phyloP scores from a whole-genome alignment of 2,329 filamentous ascomycete species.

The Penicillium griseofulvum region DNA sequence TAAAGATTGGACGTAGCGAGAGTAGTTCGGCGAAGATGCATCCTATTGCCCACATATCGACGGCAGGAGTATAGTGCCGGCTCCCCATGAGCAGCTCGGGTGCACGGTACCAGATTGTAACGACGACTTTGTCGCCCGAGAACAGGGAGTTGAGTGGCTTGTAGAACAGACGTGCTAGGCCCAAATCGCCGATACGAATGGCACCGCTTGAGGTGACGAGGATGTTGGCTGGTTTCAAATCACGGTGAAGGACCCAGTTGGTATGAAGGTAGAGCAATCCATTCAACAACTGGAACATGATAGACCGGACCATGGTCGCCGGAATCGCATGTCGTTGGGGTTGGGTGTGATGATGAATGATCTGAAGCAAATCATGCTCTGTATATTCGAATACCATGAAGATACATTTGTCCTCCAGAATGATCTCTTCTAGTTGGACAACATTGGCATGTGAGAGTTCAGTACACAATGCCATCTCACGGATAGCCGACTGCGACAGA shows the following conservation, averaged over 20 bases:
- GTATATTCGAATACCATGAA: slow-evolving; percentile 99
- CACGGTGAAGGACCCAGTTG: slow-evolving; percentile 96
- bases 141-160: slow-evolving; percentile 91
- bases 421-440: slow-evolving; percentile 88
- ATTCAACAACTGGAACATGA: slow-evolving; percentile 93
- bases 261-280: slow-evolving; percentile 91
- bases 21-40: slow-evolving; percentile 97
- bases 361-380: slow-evolving; percentile 94
- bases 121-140: slow-evolving; percentile 93
- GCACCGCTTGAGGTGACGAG: slow-evolving; percentile 90
- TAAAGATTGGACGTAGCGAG: slow-evolving; percentile 90
- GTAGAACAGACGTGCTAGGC: slow-evolving; percentile 86
- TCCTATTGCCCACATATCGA: slow-evolving; percentile 96
- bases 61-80: slow-evolving; percentile 93
- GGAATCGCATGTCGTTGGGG: slow-evolving; percentile 85
- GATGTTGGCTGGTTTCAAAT: slow-evolving; percentile 97
- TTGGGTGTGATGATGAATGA: slow-evolving; percentile 96
- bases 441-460: slow-evolving; percentile 87
- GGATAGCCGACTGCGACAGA: slow-evolving; percentile 93
- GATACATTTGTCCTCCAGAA: slow-evolving; percentile 97
- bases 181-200: slow-evolving; percentile 92
- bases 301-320: slow-evolving; percentile 82
- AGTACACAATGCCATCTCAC: slow-evolving; percentile 95
- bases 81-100: slow-evolving; percentile 89
- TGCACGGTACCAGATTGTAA: slow-evolving; percentile 98